phyloP scores from a whole-genome alignment of 768 basidiomycete genomes.

The Tricholoma terreum region DNA sequence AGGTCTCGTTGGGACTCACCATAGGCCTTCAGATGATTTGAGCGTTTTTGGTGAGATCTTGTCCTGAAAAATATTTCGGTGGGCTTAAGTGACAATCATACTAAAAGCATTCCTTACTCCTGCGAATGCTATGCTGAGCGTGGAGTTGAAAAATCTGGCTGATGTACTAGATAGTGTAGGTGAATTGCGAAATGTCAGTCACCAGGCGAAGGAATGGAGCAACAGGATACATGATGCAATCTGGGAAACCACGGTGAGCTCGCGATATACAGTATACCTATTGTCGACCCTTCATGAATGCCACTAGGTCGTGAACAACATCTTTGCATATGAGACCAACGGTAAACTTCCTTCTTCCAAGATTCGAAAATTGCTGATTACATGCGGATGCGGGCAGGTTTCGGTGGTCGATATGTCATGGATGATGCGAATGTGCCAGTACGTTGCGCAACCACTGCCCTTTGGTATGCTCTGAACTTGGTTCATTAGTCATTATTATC shows the following conservation, averaged over 20 bases:
- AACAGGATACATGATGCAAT: slow-evolving; percentile 56
- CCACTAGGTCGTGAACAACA: slow-evolving; percentile 53
- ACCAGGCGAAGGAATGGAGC: slow-evolving; percentile 56
- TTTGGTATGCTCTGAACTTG: not conserved
- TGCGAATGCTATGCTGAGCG: slow-evolving; percentile 80
- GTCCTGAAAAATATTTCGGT: not conserved
- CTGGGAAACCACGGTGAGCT: slow-evolving; percentile 55
- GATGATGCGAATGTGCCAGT: slow-evolving; percentile 86
- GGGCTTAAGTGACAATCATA: not conserved
- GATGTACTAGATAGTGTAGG: slow-evolving; percentile 51
- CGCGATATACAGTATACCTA: not conserved
- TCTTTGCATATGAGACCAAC: slow-evolving; percentile 79
- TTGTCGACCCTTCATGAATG: not conserved
- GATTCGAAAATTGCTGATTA: not conserved
- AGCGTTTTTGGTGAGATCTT: slow-evolving; percentile 53
- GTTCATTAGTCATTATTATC: slow-evolving; percentile 63
- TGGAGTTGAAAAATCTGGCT: slow-evolving; percentile 63
- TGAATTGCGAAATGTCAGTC: slow-evolving; percentile 48
- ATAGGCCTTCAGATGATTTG: slow-evolving; percentile 75
- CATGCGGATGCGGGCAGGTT: slow-evolving; percentile 34
- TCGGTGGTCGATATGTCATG: slow-evolving; percentile 75
- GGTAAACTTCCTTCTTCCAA: slow-evolving; percentile 33
- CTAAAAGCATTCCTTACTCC: slow-evolving; percentile 67
- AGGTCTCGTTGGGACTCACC: slow-evolving; percentile 73
- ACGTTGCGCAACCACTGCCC: slow-evolving; percentile 18